A percentile compares a stretch with the other conserved stretches of the same genome.
Evolutionary conservation across 2,329 filamentous ascomycete genomes (phyloP).

Genomic region (Cladorrhinum sp.): DNA sequence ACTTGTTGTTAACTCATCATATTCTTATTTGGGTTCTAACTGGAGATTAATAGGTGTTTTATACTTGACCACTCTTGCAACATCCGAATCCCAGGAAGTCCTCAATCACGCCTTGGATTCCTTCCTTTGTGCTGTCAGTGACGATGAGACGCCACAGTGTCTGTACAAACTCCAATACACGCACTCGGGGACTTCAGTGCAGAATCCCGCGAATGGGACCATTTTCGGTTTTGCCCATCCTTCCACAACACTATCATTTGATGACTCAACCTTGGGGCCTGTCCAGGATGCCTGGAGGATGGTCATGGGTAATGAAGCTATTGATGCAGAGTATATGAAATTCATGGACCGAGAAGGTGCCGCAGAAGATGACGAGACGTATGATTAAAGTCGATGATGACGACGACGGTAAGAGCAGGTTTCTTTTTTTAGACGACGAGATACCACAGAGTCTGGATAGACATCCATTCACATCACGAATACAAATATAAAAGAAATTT

Average conservation of each 20-base stretch:
- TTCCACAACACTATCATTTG: conserved; percentile 66
- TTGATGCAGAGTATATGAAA: conserved; percentile 61
- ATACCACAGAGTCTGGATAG: conserved; percentile 9
- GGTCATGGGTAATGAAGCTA: conserved; percentile 52
- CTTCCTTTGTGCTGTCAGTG: conserved; percentile 37
- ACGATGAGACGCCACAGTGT: conserved; percentile 32
- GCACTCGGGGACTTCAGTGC: conserved; percentile 38
- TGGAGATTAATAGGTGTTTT: conserved; percentile 35
- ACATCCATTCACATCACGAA: background rate
- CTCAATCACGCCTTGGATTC: conserved; percentile 42
- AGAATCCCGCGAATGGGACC: conserved; percentile 36
- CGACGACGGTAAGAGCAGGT: conserved; percentile 18
- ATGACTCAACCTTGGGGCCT: conserved; percentile 64
- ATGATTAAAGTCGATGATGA: conserved; percentile 36
- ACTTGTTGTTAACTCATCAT: conserved; percentile 19
- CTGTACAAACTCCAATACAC: conserved; percentile 57
- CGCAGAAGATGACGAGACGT: conserved; percentile 55
- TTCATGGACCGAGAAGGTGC: conserved; percentile 72
- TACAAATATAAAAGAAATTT: conserved; percentile 6
- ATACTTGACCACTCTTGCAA: conserved; percentile 41
- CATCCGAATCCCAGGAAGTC: conserved; percentile 33
- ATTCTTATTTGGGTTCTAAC: conserved; percentile 32
- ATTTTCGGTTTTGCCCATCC: conserved; percentile 57
- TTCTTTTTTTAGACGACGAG: conserved; percentile 1
- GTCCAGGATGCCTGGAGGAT: conserved; percentile 70